Conservation (phyloP, 768 basidiomycete species). For the Agaricus subrufescens region DNA sequence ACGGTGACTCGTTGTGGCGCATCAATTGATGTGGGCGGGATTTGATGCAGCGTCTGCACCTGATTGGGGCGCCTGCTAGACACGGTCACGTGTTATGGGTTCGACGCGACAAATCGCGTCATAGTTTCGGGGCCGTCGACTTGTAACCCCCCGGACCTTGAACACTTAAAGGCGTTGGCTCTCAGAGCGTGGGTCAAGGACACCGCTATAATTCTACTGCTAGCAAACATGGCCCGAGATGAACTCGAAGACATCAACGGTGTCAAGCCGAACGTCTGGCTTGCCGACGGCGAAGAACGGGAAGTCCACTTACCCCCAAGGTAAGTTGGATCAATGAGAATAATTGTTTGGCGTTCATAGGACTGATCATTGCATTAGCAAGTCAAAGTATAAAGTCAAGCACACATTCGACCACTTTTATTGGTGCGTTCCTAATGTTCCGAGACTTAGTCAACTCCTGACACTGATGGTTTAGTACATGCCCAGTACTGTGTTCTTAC, state of each 20-base stretch:
- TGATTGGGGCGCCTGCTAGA: no score
- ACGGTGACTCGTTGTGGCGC: no score
- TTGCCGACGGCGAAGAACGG: conserved; percentile 43
- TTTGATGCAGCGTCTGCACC: no score
- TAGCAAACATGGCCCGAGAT: conserved; percentile 24
- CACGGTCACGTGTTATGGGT: no score
- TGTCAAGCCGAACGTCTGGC: conserved; percentile 40
- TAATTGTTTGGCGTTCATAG: neutral
- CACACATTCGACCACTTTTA: conserved; percentile 38
- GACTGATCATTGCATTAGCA: conserved; percentile 21
- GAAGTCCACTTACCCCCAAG: conserved; percentile 39
- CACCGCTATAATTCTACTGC: no score
- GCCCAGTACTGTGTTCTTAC: conserved; percentile 18
- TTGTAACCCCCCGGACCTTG: no score
- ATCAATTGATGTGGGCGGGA: no score
- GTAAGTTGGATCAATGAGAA: conserved; percentile 14
- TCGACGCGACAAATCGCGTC: no score
- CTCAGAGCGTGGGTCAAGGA: no score
- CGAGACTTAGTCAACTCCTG: neutral
- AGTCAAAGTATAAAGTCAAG: conserved; percentile 38
- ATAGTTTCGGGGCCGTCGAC: no score
- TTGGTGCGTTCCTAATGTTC: conserved; percentile 18
- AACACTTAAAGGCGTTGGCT: no score
- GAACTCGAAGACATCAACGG: conserved; percentile 49
- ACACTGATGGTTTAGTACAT: conserved; percentile 16